Evolutionary conservation across 306 rosid genomes (phyloP).

Genomic region (Cercis canadensis): DNA sequence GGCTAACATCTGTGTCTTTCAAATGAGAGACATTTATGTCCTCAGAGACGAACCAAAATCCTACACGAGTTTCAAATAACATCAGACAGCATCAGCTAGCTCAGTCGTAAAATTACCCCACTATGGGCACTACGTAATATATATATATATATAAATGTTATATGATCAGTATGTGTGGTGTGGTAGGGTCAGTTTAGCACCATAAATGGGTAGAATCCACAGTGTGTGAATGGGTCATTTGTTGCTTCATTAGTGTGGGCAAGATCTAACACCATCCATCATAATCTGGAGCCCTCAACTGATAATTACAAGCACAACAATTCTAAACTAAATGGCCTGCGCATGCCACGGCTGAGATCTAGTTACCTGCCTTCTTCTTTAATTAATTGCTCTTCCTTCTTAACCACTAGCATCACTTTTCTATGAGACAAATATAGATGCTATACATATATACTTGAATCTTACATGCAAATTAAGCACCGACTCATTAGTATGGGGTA

Average conservation of each 20-base stretch:
- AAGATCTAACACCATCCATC: constrained; percentile 72
- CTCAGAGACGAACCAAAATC: constrained; percentile 46
- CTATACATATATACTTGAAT: no score
- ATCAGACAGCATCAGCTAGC: constrained; percentile 36
- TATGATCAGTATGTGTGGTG: not conserved
- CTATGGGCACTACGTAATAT: no score
- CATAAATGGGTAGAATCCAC: constrained; percentile 31
- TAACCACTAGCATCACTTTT: no score
- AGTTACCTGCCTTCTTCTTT: no score
- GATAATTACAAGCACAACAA: constrained; percentile 19
- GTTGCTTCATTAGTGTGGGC: constrained; percentile 63
- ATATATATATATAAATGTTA: no score
- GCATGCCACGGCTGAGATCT: constrained; percentile 34
- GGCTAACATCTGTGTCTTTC: constrained; percentile 45
- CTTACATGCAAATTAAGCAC: no score
- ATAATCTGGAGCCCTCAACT: constrained; percentile 54
- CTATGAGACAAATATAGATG: no score
- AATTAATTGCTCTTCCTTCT: no score
- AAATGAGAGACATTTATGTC: constrained; percentile 49
- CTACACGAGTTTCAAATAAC: constrained; percentile 47
- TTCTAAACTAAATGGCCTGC: not conserved
- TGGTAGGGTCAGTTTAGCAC: constrained; percentile 58
- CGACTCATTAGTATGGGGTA: no score
- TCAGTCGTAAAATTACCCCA: constrained; percentile 48
- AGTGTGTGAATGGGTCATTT: constrained; percentile 38